Percentiles rank a stretch among this genome's conserved stretches.
These are phyloP conservation scores for Suhomyces guaymorum DNA, from an alignment of 1,139 yeast species.

Conservation along the genomic window DNA sequence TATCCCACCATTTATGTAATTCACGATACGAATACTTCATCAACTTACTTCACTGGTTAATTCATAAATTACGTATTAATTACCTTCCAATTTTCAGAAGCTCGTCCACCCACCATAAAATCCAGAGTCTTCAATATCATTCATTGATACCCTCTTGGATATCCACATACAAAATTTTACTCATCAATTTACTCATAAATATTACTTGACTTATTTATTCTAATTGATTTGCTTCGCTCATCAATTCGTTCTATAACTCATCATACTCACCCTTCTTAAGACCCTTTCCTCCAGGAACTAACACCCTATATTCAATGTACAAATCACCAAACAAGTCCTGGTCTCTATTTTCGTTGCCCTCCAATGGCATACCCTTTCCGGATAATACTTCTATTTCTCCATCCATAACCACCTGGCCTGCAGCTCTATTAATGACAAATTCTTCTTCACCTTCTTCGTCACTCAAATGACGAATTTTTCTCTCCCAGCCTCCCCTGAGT, in stretches of 20 bases:
- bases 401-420: conserved; percentile 54
- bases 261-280: conserved; percentile 14
- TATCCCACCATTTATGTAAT: too few species aligned
- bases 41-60: too few species aligned
- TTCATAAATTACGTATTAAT: too few species aligned
- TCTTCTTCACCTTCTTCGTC: conserved; percentile 41
- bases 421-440: conserved; percentile 48
- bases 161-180: too few species aligned
- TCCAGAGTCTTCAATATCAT: too few species aligned
- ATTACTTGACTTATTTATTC: too few species aligned
- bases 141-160: too few species aligned
- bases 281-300: conserved; percentile 43
- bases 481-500: conserved; percentile 72
- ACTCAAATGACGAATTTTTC: conserved; percentile 68
- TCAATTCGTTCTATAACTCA: conserved; percentile 14
- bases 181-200: too few species aligned
- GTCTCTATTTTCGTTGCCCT: conserved; percentile 30
- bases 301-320: conserved; percentile 65
- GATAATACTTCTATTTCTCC: conserved; percentile 71
- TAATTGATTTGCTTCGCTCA: neutral
- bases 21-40: too few species aligned
- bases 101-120: too few species aligned
- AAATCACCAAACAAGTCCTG: conserved; percentile 72
- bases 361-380: conserved; percentile 84
- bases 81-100: too few species aligned